phyloP scores from a whole-genome alignment of 768 basidiomycete genomes.

The Mrakia blollopis region DNA sequence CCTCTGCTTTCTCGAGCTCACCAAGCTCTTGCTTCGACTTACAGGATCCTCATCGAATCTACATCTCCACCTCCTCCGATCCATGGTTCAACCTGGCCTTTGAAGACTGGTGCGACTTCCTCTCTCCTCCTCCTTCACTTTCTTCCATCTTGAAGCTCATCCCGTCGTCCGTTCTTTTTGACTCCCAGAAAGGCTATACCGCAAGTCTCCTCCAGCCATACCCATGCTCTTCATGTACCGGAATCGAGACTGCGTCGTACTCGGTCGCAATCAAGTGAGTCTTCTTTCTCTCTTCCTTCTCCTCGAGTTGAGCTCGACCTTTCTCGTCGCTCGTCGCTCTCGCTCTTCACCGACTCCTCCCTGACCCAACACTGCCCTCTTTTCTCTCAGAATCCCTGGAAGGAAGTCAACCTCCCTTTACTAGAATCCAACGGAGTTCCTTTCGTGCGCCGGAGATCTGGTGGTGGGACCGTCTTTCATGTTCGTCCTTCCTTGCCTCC shows the following conservation, averaged over 20 bases:
- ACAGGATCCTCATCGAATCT: slow-evolving; percentile 38
- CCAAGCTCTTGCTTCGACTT: neutral
- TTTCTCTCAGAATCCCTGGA: slow-evolving; percentile 78
- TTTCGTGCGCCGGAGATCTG: slow-evolving; percentile 77
- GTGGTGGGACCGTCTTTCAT: slow-evolving; percentile 95
- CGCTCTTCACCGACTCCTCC: neutral
- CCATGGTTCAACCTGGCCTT: slow-evolving; percentile 86
- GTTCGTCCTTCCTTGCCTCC: slow-evolving; percentile 51
- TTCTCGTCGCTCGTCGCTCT: neutral
- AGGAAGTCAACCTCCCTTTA: slow-evolving; percentile 74
- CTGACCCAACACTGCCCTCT: neutral
- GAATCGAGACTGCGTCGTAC: slow-evolving; percentile 80
- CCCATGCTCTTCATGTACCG: slow-evolving; percentile 84
- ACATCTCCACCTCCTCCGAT: slow-evolving; percentile 66
- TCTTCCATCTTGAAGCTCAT: neutral
- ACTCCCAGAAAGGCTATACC: slow-evolving; percentile 62
- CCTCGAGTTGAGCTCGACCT: neutral
- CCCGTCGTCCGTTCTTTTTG: slow-evolving; percentile 42
- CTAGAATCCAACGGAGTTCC: slow-evolving; percentile 57
- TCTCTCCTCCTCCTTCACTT: neutral
- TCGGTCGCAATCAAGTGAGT: slow-evolving; percentile 75
- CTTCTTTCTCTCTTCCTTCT: neutral
- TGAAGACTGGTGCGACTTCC: slow-evolving; percentile 71
- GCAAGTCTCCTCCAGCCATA: slow-evolving; percentile 59
- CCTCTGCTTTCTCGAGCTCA: neutral